Evolutionary conservation across 139 green algal species (phyloP).

Genomic region (Chlorella sp.): DNA sequence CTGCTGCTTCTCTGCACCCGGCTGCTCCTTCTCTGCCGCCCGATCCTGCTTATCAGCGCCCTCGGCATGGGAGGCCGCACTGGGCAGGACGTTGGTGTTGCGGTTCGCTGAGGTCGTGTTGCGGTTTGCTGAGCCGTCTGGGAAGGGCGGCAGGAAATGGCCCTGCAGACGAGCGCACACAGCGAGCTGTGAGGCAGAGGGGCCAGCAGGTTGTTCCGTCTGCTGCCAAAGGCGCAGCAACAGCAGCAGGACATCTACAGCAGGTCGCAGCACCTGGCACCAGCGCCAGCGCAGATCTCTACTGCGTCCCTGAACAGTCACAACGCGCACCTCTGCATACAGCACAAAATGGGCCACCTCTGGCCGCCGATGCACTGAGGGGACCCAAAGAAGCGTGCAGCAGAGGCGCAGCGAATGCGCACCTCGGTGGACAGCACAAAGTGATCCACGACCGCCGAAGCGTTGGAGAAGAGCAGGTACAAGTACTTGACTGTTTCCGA

Average conservation of each 20-base stretch:
- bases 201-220: too few species aligned
- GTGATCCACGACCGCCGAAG: slow-evolving; percentile 55
- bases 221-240: too few species aligned
- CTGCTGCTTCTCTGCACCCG: neutral
- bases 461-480: slow-evolving; percentile 74
- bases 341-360: slow-evolving; percentile 73
- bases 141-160: slow-evolving; percentile 30
- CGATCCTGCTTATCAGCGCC: too few species aligned
- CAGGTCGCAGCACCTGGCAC: too few species aligned
- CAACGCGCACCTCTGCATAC: slow-evolving; percentile 57
- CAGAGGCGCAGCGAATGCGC: slow-evolving; percentile 55
- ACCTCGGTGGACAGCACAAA: slow-evolving; percentile 79
- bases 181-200: too few species aligned
- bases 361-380: slow-evolving; percentile 53
- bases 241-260: too few species aligned
- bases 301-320: too few species aligned
- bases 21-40: neutral
- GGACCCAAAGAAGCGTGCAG: slow-evolving; percentile 64
- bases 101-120: neutral
- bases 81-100: too few species aligned
- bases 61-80: too few species aligned
- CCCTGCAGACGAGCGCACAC: neutral
- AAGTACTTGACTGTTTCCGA: slow-evolving; percentile 92
- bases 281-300: too few species aligned
- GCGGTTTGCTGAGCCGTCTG: neutral